Conservation (phyloP, 2,329 filamentous ascomycete genomes). For the Cadophora luteo-olivacea region DNA sequence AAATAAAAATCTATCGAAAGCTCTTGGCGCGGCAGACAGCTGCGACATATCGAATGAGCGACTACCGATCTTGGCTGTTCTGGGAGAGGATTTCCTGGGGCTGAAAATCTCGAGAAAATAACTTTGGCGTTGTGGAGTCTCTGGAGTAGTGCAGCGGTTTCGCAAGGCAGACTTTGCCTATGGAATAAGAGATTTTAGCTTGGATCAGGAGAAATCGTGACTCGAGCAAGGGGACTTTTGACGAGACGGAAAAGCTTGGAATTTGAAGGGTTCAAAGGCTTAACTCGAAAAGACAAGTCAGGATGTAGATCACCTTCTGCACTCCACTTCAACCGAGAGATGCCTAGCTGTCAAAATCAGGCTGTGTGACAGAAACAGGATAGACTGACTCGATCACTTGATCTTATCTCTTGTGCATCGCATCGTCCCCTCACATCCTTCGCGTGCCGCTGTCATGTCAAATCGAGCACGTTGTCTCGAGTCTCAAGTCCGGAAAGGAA, state of each 20-base stretch:
- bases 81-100: background rate
- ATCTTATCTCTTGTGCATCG: background rate
- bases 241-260: background rate
- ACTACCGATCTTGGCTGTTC: background rate
- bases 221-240: background rate
- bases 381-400: background rate
- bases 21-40: background rate
- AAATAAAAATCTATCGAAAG: background rate
- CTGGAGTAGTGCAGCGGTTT: background rate
- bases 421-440: background rate
- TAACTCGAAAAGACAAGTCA: too few relatives aligned
- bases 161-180: constrained; percentile 1
- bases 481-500: background rate
- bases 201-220: background rate
- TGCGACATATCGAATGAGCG: background rate
- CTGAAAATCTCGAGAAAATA: background rate
- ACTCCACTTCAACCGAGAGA: background rate
- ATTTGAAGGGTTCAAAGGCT: background rate
- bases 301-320: background rate
- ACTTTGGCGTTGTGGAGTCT: too few relatives aligned
- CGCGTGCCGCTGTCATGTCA: background rate
- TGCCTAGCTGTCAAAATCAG: background rate
- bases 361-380: background rate
- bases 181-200: too few relatives aligned
- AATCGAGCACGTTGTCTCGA: background rate